Conservation (phyloP, 129 eudicot species). For the Flaveria trinervia region DNA sequence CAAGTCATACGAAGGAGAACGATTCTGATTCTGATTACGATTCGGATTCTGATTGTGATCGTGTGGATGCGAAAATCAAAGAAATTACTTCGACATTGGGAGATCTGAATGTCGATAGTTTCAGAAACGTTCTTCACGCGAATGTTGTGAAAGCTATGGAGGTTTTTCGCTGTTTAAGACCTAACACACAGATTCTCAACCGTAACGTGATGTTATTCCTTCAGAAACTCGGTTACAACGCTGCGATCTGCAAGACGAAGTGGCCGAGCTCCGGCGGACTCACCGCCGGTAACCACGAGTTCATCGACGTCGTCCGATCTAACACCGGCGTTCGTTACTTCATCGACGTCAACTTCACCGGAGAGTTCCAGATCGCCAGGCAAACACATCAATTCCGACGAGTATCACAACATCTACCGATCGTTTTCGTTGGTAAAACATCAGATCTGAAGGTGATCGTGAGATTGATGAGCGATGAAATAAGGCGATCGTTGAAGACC, state of each 20-base stretch:
- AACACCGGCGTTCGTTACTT: slow-evolving; percentile 45
- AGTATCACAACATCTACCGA: slow-evolving; percentile 33
- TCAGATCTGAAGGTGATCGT: slow-evolving; percentile 54
- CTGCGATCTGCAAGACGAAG: slow-evolving; percentile 75
- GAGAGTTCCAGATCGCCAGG: slow-evolving; percentile 77
- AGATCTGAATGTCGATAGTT: slow-evolving; percentile 34
- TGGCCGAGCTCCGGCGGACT: slow-evolving; percentile 72
- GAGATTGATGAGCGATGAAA: slow-evolving; percentile 54
- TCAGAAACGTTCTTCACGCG: slow-evolving; percentile 36
- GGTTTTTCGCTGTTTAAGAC: slow-evolving; percentile 30
- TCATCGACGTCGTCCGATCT: slow-evolving; percentile 61
- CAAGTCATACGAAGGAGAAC: neutral
- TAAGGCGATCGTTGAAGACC: slow-evolving; percentile 57
- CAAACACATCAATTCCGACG: slow-evolving; percentile 52
- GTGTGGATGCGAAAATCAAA: slow-evolving; percentile 19
- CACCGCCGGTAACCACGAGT: slow-evolving; percentile 71
- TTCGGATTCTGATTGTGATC: slow-evolving; percentile 39
- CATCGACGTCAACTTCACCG: slow-evolving; percentile 56
- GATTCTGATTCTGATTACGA: slow-evolving; percentile 43
- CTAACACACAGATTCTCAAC: slow-evolving; percentile 37
- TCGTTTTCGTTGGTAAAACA: slow-evolving; percentile 53
- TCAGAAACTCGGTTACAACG: slow-evolving; percentile 60
- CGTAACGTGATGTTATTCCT: slow-evolving; percentile 63
- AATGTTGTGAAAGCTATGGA: slow-evolving; percentile 48
- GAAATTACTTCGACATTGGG: slow-evolving; percentile 21